These are phyloP conservation scores for Cystobasidium tubakii DNA, from an alignment of 768 basidiomycete species.

Conservation along the genomic window DNA sequence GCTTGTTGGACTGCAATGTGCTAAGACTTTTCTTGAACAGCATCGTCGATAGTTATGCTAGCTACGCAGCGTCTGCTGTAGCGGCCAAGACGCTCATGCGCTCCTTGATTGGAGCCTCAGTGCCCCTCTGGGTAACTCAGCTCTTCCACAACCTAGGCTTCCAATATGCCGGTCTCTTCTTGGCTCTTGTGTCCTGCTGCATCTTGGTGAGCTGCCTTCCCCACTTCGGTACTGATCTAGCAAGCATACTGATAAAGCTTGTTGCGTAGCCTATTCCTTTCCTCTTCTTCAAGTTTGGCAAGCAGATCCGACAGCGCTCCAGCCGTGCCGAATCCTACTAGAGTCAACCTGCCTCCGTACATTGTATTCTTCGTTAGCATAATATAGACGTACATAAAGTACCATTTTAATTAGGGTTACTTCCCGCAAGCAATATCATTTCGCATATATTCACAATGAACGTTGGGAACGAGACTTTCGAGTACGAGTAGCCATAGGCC, in stretches of 20 bases:
- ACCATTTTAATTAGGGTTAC: neutral
- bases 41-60: conserved; percentile 52
- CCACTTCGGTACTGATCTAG: too few species aligned
- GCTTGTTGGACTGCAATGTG: neutral
- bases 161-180: conserved; percentile 50
- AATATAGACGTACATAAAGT: neutral
- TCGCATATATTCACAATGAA: too few species aligned
- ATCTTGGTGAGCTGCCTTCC: conserved; percentile 40
- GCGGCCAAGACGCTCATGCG: conserved; percentile 48
- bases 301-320: conserved; percentile 28
- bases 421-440: too few species aligned
- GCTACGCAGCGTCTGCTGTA: conserved; percentile 51
- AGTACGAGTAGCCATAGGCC: too few species aligned
- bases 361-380: neutral
- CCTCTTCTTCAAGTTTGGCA: conserved; percentile 38
- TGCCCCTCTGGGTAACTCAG: conserved; percentile 49
- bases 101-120: conserved; percentile 38
- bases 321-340: neutral
- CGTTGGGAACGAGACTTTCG: too few species aligned
- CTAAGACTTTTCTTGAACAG: conserved; percentile 47
- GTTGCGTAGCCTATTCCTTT: conserved; percentile 42
- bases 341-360: neutral
- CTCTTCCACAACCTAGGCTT: conserved; percentile 51
- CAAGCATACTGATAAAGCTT: neutral
- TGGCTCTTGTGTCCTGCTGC: conserved; percentile 49